These are phyloP conservation scores for Aspergillus sp. DNA, from an alignment of 2,329 filamentous ascomycete species.

Conservation along the genomic window DNA sequence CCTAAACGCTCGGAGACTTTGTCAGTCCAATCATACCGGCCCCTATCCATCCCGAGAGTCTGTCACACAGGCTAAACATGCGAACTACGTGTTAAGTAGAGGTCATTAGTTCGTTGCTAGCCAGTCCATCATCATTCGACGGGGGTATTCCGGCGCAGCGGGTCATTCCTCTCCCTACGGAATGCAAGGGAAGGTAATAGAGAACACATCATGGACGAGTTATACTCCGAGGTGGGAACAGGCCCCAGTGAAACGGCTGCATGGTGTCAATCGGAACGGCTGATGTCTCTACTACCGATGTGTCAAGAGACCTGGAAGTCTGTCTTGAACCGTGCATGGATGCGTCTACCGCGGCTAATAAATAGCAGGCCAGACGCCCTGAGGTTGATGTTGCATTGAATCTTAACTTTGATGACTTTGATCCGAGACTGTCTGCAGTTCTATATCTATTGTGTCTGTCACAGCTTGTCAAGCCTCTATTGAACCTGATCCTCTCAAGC, in stretches of 20 bases:
- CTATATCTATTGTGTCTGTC: no score
- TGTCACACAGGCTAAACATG: slow-evolving; percentile 4
- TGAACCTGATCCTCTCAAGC: no score
- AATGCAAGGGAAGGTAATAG: slow-evolving; percentile 4
- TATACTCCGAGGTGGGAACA: background rate
- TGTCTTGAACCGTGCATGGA: background rate
- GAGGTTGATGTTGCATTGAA: background rate
- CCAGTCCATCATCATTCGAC: background rate
- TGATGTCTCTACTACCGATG: background rate
- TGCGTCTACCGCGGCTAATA: slow-evolving; percentile 1
- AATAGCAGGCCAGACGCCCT: background rate
- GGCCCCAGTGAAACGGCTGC: no score
- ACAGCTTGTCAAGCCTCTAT: no score
- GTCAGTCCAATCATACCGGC: background rate
- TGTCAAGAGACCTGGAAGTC: background rate
- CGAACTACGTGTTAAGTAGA: slow-evolving; percentile 5
- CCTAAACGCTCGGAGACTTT: slow-evolving; percentile 4
- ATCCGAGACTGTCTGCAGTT: no score
- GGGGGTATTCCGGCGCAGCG: background rate
- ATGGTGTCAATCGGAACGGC: no score
- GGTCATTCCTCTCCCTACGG: background rate
- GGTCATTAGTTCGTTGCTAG: background rate
- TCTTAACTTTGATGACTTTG: background rate
- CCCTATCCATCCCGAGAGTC: slow-evolving; percentile 1
- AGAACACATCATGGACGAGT: background rate